Conservation (phyloP, 768 basidiomycete genomes). For the Suillus paluster region DNA sequence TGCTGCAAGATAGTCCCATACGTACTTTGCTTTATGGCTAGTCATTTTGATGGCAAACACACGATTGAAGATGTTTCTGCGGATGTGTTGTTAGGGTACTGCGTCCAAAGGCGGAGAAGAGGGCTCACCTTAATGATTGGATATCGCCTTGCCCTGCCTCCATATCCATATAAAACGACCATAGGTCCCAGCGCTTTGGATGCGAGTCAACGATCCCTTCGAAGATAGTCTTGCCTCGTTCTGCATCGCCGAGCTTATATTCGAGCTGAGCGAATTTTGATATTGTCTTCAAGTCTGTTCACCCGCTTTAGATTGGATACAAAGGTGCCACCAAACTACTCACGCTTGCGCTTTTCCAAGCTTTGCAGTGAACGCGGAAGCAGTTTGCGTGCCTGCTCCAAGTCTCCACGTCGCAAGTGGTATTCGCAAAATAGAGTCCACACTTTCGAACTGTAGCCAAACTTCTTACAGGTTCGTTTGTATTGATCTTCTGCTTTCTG, state of each 20-base stretch:
- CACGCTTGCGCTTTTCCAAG: slow-evolving; percentile 93
- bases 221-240: slow-evolving; percentile 94
- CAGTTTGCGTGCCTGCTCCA: slow-evolving; percentile 84
- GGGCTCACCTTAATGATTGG: slow-evolving; percentile 69
- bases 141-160: slow-evolving; percentile 83
- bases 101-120: neutral
- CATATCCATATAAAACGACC: slow-evolving; percentile 98
- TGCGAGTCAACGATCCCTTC: slow-evolving; percentile 97
- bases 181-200: slow-evolving; percentile 93
- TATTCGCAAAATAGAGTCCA: slow-evolving; percentile 91
- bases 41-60: slow-evolving; percentile 87
- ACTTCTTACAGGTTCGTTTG: slow-evolving; percentile 90
- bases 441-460: slow-evolving; percentile 88
- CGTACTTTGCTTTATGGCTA: slow-evolving; percentile 93
- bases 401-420: slow-evolving; percentile 70
- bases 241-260: slow-evolving; percentile 91
- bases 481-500: slow-evolving; percentile 95
- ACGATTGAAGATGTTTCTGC: slow-evolving; percentile 85
- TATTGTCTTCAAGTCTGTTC: slow-evolving; percentile 90
- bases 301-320: slow-evolving; percentile 7
- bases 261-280: slow-evolving; percentile 94
- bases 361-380: slow-evolving; percentile 88
- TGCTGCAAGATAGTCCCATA: slow-evolving; percentile 16
- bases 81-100: neutral
- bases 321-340: slow-evolving; percentile 34